Evolutionary conservation across 169 alveolate species (phyloP).

Genomic region (Plasmodium yoelii): DNA sequence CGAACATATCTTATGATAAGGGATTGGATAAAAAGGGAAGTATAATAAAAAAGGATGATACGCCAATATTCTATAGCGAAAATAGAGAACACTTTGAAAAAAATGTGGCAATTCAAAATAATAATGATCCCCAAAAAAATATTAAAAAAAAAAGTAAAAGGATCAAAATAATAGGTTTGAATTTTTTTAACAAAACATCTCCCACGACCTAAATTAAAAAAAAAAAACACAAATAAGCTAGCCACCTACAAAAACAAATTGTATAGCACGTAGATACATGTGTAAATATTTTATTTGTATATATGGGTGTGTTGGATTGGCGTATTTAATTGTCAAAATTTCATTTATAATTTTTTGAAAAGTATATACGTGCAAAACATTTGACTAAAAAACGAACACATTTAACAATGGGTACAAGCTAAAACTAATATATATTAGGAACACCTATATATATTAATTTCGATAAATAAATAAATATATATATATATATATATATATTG

Average conservation of each 20-base stretch:
- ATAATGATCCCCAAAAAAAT: constrained; percentile 3
- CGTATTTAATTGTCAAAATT: no score
- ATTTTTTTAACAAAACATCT: neutral
- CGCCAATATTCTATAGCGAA: no score
- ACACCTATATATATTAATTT: neutral
- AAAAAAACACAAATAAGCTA: neutral
- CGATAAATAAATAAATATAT: no score
- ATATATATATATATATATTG: neutral
- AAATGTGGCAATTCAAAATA: neutral
- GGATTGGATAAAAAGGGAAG: neutral
- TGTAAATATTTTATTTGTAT: no score
- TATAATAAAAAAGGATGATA: no score
- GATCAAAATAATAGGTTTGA: constrained; percentile 23
- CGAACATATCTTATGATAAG: constrained; percentile 28
- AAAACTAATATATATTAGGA: neutral
- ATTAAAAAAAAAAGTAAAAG: constrained; percentile 24
- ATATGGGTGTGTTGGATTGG: no score
- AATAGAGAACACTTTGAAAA: neutral
- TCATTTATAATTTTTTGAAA: no score
- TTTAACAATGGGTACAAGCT: no score
- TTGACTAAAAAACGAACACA: neutral
- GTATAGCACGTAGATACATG: no score
- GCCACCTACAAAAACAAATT: no score
- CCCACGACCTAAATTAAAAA: neutral
- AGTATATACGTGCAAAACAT: neutral